phyloP scores from a whole-genome alignment of 768 basidiomycete genomes.

The Mrakia gelida region DNA sequence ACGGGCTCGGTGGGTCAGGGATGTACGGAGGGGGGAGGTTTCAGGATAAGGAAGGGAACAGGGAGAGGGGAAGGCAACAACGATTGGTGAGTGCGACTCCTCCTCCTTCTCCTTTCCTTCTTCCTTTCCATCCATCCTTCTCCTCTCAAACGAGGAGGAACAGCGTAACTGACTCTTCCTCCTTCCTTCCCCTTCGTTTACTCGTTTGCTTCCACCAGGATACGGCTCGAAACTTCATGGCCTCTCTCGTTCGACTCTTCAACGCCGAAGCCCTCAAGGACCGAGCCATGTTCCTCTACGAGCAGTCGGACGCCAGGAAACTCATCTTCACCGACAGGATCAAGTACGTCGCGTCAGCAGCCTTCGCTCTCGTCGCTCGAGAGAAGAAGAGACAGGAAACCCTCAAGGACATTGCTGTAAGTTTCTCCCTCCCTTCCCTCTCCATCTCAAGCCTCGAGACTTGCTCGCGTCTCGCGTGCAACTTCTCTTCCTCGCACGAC shows the following conservation, averaged over 20 bases:
- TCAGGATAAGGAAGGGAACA: background rate
- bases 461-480: background rate
- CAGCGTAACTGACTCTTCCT: background rate
- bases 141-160: background rate
- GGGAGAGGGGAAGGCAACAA: constrained; percentile 6
- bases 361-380: constrained; percentile 23
- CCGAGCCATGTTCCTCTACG: constrained; percentile 18
- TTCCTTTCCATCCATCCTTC: background rate
- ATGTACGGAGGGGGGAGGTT: background rate
- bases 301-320: background rate
- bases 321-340: constrained; percentile 2
- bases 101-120: background rate
- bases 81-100: constrained; percentile 14
- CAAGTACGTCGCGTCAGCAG: constrained; percentile 17
- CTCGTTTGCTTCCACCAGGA: background rate
- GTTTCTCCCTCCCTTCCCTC: background rate
- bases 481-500: background rate
- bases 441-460: background rate
- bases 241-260: constrained; percentile 25
- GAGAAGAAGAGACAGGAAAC: constrained; percentile 24
- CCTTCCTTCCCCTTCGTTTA: too few species aligned
- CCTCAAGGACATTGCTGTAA: constrained; percentile 25
- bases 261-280: constrained; percentile 4
- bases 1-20: background rate
- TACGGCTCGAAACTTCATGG: background rate